These are phyloP conservation scores for Metschnikowia hibisci DNA, from an alignment of 805 yeast genomes.

Conservation along the genomic window DNA sequence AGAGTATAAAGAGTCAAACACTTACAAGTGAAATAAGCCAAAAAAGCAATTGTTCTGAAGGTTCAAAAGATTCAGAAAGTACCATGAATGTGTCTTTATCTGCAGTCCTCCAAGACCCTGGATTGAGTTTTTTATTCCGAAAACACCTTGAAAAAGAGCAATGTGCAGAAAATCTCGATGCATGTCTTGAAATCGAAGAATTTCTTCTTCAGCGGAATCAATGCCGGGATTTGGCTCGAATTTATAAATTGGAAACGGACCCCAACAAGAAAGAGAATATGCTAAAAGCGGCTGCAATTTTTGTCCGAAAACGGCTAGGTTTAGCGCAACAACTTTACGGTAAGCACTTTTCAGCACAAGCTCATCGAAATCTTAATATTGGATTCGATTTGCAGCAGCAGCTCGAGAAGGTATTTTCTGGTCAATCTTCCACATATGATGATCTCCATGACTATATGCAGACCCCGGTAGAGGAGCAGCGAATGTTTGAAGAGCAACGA, in stretches of 20 bases:
- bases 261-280: slow-evolving; percentile 11
- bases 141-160: slow-evolving; percentile 59
- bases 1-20: not conserved
- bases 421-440: not conserved
- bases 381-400: slow-evolving; percentile 48
- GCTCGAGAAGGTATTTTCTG: slow-evolving; percentile 29
- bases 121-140: slow-evolving; percentile 62
- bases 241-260: slow-evolving; percentile 15
- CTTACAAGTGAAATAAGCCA: not conserved
- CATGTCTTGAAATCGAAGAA: slow-evolving; percentile 55
- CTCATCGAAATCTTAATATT: slow-evolving; percentile 70
- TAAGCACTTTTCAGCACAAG: slow-evolving; percentile 58
- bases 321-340: slow-evolving; percentile 62
- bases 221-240: slow-evolving; percentile 34
- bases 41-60: not conserved
- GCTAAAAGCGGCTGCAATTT: slow-evolving; percentile 14
- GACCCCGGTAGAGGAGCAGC: slow-evolving; percentile 11
- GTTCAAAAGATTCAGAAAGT: not conserved
- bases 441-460: slow-evolving; percentile 12
- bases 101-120: slow-evolving; percentile 66
- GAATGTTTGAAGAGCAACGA: not conserved
- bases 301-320: slow-evolving; percentile 55
- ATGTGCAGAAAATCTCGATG: slow-evolving; percentile 76
- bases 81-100: slow-evolving; percentile 12
- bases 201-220: slow-evolving; percentile 45